These are phyloP conservation scores for Otatea glauca DNA, from an alignment of 176 grass and related monocot genomes.

Conservation along the genomic window DNA sequence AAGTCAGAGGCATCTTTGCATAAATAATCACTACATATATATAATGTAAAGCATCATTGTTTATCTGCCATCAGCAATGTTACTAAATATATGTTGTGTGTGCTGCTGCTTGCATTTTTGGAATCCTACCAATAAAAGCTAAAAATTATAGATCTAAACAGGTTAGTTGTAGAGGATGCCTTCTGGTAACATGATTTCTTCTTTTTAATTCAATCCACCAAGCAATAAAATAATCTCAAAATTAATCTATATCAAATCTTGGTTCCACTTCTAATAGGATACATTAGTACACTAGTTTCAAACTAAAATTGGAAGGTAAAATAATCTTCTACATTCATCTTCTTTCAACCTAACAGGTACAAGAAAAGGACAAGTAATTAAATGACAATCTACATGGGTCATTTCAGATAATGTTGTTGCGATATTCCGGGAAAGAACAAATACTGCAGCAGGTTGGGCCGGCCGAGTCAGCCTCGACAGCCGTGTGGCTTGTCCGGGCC, in stretches of 20 bases:
- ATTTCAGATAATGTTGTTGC: constrained; percentile 24
- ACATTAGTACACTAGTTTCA: neutral
- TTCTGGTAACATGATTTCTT: neutral
- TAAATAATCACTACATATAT: constrained; percentile 6
- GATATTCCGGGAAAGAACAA: too few relatives aligned
- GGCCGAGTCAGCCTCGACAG: too few relatives aligned
- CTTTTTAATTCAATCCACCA: neutral
- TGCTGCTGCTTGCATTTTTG: neutral
- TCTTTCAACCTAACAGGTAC: constrained; percentile 26
- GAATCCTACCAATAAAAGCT: neutral
- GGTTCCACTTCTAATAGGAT: constrained; percentile 9
- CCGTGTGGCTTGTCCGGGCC: too few relatives aligned
- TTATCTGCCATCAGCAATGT: constrained; percentile 1
- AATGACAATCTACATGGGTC: neutral
- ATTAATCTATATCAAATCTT: constrained; percentile 23
- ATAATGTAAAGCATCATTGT: neutral
- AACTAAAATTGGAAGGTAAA: neutral
- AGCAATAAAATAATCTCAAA: neutral
- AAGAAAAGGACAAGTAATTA: constrained; percentile 11
- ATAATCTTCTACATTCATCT: constrained; percentile 3
- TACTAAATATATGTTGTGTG: neutral
- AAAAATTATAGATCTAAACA: constrained; percentile 9
- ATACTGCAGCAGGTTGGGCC: too few relatives aligned
- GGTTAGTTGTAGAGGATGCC: neutral
- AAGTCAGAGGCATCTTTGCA: neutral